Evolutionary conservation across 192 early-diverging fungal species (phyloP), one percentile per base, ranked within the genome.

Genomic region (Dissophora globulifera): DNA sequence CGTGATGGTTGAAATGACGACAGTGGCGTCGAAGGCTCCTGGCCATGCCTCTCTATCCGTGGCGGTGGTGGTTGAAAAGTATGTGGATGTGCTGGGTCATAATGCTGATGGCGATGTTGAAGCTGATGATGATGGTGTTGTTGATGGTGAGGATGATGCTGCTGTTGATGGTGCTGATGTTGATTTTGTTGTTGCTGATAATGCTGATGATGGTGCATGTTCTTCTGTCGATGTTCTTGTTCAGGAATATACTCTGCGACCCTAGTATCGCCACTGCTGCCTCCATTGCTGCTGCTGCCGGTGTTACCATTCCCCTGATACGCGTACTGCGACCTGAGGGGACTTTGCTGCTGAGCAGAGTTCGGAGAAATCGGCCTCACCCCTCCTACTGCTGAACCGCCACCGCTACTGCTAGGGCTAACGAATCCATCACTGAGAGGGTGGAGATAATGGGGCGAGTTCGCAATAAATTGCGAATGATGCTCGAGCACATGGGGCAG

Each of bases 401-500:
- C n/a, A n/a, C n/a, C n/a, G n/a, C n/a, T n/a, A n/a, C n/a, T n/a
- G n/a, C n/a, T n/a, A n/a, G n/a, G n/a, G n/a, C n/a, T n/a, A n/a
- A n/a, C n/a, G n/a, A 13, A 38, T 6, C 35, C 35, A 38, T 38
- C 35, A 38, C 35, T 13, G 6, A 38, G 35, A 2, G 55, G 23
- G 4, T 29, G 41, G 7, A 58, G 2, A 23, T 56, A 38, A 26
- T 58, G 45, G 2, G 55, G 55, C 17, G 55, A 13, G 13, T 58
- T 58, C 22, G 35, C 13, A 38, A 6, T 38, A 38, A 9, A 13
- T 6, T 38, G 35, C 35, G 6, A 13, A 38, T 38, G 40, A 22
- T 45, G 30, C 13, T 74, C 60, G 38, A 74, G 49, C 4, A 74
- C 61, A 20, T 74, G 69, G 1, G 69, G 69, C 17, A 74, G 40